Evolutionary conservation across 2,329 filamentous ascomycete species (phyloP).

Genomic region (Bipolaris zeicola): DNA sequence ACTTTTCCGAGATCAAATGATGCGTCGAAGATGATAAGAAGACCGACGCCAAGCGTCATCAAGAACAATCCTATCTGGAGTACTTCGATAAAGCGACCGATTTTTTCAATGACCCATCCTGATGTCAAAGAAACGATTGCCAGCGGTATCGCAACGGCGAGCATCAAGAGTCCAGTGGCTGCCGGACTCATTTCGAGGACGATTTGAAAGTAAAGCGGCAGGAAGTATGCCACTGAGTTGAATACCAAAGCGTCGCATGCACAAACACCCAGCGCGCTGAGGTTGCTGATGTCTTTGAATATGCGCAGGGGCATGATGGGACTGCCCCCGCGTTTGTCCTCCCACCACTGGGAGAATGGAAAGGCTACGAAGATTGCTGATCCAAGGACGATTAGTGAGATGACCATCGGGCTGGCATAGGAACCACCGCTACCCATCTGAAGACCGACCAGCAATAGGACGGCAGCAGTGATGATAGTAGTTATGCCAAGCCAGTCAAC

Average conservation of each 20-base stretch:
- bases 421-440: conserved; percentile 58
- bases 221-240: conserved; percentile 70
- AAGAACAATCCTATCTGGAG: conserved; percentile 40
- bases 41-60: conserved; percentile 44
- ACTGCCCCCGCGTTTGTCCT: conserved; percentile 61
- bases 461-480: conserved; percentile 55
- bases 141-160: conserved; percentile 61
- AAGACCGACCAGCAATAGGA: conserved; percentile 59
- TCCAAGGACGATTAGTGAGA: conserved; percentile 59
- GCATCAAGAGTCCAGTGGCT: conserved; percentile 62
- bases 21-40: conserved; percentile 34
- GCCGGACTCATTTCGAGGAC: conserved; percentile 66
- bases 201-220: conserved; percentile 76
- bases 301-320: conserved; percentile 75
- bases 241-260: conserved; percentile 63
- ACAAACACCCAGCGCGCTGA: conserved; percentile 59
- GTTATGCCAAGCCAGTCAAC: conserved; percentile 61
- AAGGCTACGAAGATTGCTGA: conserved; percentile 55
- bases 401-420: conserved; percentile 57
- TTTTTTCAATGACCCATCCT: conserved; percentile 55
- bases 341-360: conserved; percentile 67
- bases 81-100: conserved; percentile 49
- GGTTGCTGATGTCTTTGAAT: conserved; percentile 62
- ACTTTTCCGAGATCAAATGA: conserved; percentile 38
- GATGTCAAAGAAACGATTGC: conserved; percentile 54